Percentiles rank a stretch among this genome's conserved stretches.
phyloP scores from a whole-genome alignment of 371 early-diverging fungal species.

The Polyrhizophydium stewartii region DNA sequence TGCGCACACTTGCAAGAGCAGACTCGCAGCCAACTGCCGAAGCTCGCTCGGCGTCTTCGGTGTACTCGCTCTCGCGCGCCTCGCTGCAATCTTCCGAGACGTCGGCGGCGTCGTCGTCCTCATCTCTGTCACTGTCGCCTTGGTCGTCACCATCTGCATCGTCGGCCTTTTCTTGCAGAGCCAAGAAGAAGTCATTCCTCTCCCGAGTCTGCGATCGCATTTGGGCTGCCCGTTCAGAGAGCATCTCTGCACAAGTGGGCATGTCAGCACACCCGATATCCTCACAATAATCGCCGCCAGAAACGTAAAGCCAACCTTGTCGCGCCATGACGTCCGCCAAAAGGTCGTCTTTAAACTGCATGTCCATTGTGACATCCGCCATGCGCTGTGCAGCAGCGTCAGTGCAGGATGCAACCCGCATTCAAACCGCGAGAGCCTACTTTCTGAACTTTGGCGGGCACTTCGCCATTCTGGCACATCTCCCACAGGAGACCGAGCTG shows the following conservation, averaged over 20 bases:
- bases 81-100: no score
- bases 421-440: neutral
- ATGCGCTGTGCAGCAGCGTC: constrained; percentile 3
- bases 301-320: constrained; percentile 6
- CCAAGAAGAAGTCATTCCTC: neutral
- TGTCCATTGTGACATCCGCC: constrained; percentile 7
- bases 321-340: constrained; percentile 9
- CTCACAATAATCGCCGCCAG: no score
- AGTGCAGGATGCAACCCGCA: neutral
- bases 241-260: no score
- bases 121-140: neutral
- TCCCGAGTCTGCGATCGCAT: neutral
- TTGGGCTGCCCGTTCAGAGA: neutral
- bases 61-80: no score
- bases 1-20: no score
- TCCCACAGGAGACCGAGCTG: constrained; percentile 11
- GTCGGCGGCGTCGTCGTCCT: no score
- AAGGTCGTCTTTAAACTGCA: constrained; percentile 9
- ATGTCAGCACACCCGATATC: no score
- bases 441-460: constrained; percentile 9
- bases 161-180: no score
- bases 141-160: neutral
- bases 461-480: constrained; percentile 7
- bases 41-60: no score
- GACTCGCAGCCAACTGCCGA: no score